Conservation (phyloP, 2,329 filamentous ascomycete species). For the Clarireedia paspali region DNA sequence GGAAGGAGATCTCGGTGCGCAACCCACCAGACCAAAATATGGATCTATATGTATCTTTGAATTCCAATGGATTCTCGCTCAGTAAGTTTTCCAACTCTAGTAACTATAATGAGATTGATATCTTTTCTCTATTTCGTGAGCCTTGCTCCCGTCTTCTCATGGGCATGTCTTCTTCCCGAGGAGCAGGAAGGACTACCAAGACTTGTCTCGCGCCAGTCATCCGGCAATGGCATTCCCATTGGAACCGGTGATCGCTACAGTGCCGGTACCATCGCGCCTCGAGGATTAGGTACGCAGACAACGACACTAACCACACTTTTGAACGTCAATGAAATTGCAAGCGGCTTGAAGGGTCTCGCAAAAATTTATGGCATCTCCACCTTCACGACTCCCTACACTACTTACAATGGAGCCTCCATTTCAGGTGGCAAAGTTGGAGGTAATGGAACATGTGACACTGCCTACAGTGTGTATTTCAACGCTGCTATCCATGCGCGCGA, state of each 20-base stretch:
- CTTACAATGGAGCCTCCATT: slow-evolving; percentile 35
- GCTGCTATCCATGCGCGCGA: slow-evolving; percentile 50
- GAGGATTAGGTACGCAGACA: slow-evolving; percentile 35
- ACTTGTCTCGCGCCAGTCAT: slow-evolving; percentile 12
- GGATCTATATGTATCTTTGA: not conserved
- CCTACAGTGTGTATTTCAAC: slow-evolving; percentile 44
- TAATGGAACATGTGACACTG: slow-evolving; percentile 32
- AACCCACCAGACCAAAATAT: not conserved
- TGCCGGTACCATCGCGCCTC: slow-evolving; percentile 33
- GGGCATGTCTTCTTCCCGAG: slow-evolving; percentile 33
- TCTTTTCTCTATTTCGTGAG: slow-evolving; percentile 12
- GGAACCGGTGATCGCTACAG: slow-evolving; percentile 38
- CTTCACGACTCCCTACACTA: slow-evolving; percentile 36
- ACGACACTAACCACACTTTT: slow-evolving; percentile 34
- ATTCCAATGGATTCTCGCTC: not conserved
- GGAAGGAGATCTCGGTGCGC: not conserved
- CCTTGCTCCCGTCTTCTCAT: slow-evolving; percentile 14
- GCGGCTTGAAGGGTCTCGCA: slow-evolving; percentile 34
- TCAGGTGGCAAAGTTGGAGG: slow-evolving; percentile 38
- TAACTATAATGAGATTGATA: slow-evolving; percentile 17
- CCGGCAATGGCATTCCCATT: slow-evolving; percentile 28
- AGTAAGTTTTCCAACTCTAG: not conserved
- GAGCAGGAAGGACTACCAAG: slow-evolving; percentile 26
- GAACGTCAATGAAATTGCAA: slow-evolving; percentile 35
- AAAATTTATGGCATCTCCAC: slow-evolving; percentile 33